A percentile compares a stretch with the other conserved stretches of the same genome.
These are phyloP conservation scores for Begonia loranthoides DNA, from an alignment of 306 rosid genomes.

Conservation along the genomic window DNA sequence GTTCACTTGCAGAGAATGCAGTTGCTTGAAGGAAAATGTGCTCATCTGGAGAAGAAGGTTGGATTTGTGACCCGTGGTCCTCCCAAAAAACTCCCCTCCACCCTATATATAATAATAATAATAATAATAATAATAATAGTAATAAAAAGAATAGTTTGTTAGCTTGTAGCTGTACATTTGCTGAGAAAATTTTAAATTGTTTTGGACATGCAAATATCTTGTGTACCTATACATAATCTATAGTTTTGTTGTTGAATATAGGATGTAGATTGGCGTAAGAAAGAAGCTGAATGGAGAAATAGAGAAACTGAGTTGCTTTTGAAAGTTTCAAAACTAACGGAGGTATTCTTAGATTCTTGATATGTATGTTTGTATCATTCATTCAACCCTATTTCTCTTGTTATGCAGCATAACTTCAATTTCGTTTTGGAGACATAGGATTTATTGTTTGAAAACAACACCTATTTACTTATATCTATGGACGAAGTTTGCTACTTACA, in stretches of 20 bases:
- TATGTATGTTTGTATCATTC: neutral
- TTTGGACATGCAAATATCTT: no score
- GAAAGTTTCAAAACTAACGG: constrained; percentile 26
- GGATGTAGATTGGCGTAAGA: constrained; percentile 44
- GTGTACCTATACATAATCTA: no score
- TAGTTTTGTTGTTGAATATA: constrained; percentile 13
- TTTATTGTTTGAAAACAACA: no score
- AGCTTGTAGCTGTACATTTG: no score
- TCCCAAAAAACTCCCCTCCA: neutral
- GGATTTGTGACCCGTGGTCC: neutral
- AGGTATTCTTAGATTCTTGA: constrained; percentile 29
- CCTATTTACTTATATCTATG: constrained; percentile 6
- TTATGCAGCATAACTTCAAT: neutral
- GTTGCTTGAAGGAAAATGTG: constrained; percentile 58
- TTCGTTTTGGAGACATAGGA: no score
- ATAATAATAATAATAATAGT: no score
- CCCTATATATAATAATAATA: no score
- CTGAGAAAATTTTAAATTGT: no score
- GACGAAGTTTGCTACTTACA: neutral
- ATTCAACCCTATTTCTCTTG: neutral
- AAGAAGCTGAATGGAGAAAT: constrained; percentile 46
- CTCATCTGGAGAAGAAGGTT: constrained; percentile 59
- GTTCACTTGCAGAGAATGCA: constrained; percentile 42
- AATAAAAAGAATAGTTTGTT: no score
- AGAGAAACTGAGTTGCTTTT: constrained; percentile 26